Base-by-base conservation (phyloP, 495 filamentous ascomycete genomes). In the Durotheca rogersii region DNA sequence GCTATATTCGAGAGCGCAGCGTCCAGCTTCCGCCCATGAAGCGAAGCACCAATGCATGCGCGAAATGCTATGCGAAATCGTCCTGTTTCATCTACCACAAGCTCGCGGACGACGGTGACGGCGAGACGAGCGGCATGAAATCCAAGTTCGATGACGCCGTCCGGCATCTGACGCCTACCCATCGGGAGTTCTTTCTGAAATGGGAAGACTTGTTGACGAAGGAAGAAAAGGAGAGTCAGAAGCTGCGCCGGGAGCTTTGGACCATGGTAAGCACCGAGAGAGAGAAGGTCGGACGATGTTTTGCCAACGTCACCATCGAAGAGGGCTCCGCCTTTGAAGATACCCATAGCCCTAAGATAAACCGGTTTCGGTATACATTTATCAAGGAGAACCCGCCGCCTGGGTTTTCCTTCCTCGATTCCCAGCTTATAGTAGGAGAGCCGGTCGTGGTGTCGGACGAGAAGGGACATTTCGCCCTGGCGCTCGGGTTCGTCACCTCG, bases 361-460 rank as follows among this genome's bases (percentile, higher is more conserved):
- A 96, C 68, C 85, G 89, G 18, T 98, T 85, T 59, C 76, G 74
- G 10, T 98, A 98, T 66, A 88, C 78, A 0, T 86, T 98, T 36
- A 58, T 84, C 61, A 95, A 93, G 63, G 78, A 74, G 17, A 76
- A 79, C 16, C 53, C 75, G 1, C 46, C 63, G 3, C 56, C 81
- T 0, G 71, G 70, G 0, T 89, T 90, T 58, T 93, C 88, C 1
- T 97, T 97, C 62, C 62, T 85, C 0, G 92, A 97, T 56, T 96
- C 92, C 1, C 90, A 96, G 60, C 79, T 98, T n/a, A 81, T 75
- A 2, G 73, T 87, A 17, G 91, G 92, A 25, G 93, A 98, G 61
- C 92, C 93, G 1, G 85, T 96, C 34, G 92, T 98, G 20, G 78
- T 98, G n/a, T 97, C 93, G 1, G 93, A 96, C 49, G 93, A 98